phyloP scores from a whole-genome alignment of 768 basidiomycete species.

The Sistotremastrum niveocremeum region DNA sequence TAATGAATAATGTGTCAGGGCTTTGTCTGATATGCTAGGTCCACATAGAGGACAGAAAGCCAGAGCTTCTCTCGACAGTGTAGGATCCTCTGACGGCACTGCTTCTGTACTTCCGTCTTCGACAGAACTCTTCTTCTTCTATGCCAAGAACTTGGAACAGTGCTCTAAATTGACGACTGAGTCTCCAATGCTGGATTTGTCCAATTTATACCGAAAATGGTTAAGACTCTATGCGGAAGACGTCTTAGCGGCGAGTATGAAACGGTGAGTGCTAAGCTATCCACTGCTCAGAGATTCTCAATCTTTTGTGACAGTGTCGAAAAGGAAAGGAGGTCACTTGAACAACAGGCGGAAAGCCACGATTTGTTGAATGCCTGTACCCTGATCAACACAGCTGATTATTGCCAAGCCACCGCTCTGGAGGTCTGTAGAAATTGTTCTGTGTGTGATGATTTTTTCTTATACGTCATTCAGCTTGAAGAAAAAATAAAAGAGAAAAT shows the following conservation, averaged over 20 bases:
- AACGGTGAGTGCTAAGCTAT: constrained; percentile 34
- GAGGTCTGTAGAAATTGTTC: constrained; percentile 41
- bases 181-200: constrained; percentile 70
- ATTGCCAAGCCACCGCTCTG: constrained; percentile 82
- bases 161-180: constrained; percentile 85
- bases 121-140: constrained; percentile 95
- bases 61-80: constrained; percentile 53
- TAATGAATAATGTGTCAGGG: constrained; percentile 29
- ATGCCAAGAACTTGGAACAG: constrained; percentile 87
- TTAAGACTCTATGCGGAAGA: constrained; percentile 92
- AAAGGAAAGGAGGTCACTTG: constrained; percentile 52
- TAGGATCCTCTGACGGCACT: constrained; percentile 26
- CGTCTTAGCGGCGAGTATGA: constrained; percentile 60
- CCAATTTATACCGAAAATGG: constrained; percentile 84
- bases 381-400: constrained; percentile 95
- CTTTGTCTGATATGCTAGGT: constrained; percentile 81
- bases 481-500: constrained; percentile 82
- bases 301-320: constrained; percentile 15
- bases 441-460: not conserved
- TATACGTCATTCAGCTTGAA: constrained; percentile 49
- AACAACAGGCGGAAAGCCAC: constrained; percentile 60
- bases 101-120: constrained; percentile 80
- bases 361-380: constrained; percentile 75
- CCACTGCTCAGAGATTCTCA: not conserved
- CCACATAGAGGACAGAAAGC: constrained; percentile 54